These are phyloP conservation scores for Fusarium torulosum DNA, from an alignment of 2,329 filamentous ascomycete species.

Conservation along the genomic window DNA sequence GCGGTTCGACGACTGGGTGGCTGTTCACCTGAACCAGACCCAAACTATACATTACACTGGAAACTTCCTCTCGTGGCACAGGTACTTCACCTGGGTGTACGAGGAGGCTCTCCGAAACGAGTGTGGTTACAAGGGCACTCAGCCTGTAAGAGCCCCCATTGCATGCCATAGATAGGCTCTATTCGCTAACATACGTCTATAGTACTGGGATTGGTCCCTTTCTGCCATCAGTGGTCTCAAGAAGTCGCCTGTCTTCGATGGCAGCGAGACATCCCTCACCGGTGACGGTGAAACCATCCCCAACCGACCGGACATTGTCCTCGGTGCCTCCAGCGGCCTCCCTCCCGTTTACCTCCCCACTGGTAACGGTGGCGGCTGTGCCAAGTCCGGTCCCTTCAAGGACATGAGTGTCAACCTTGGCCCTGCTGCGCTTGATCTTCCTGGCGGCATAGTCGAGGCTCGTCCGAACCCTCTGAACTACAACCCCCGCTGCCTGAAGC, in stretches of 20 bases:
- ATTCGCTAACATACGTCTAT: slow-evolving; percentile 5
- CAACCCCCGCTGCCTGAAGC: slow-evolving; percentile 59
- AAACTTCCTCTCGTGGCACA: slow-evolving; percentile 51
- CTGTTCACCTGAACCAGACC: slow-evolving; percentile 63
- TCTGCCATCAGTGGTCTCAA: slow-evolving; percentile 53
- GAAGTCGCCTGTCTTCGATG: slow-evolving; percentile 62
- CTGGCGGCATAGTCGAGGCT: slow-evolving; percentile 42
- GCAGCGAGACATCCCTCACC: slow-evolving; percentile 59
- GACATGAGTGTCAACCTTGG: slow-evolving; percentile 58
- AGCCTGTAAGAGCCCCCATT: slow-evolving; percentile 49
- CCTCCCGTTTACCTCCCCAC: slow-evolving; percentile 54
- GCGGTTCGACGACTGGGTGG: slow-evolving; percentile 64
- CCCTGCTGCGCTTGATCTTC: slow-evolving; percentile 51
- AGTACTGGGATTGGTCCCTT: slow-evolving; percentile 63
- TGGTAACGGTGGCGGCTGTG: slow-evolving; percentile 68
- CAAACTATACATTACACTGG: slow-evolving; percentile 58
- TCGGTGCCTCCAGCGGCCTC: slow-evolving; percentile 47
- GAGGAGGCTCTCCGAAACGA: slow-evolving; percentile 51
- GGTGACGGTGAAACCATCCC: slow-evolving; percentile 58
- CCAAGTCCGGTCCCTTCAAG: slow-evolving; percentile 63
- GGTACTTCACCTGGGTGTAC: slow-evolving; percentile 52
- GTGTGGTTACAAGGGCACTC: slow-evolving; percentile 55
- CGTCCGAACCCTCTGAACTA: slow-evolving; percentile 50
- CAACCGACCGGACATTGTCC: slow-evolving; percentile 38
- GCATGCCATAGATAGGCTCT: not conserved